Base-by-base conservation (phyloP, 2,329 filamentous ascomycete genomes). In the Cryphonectria japonica region DNA sequence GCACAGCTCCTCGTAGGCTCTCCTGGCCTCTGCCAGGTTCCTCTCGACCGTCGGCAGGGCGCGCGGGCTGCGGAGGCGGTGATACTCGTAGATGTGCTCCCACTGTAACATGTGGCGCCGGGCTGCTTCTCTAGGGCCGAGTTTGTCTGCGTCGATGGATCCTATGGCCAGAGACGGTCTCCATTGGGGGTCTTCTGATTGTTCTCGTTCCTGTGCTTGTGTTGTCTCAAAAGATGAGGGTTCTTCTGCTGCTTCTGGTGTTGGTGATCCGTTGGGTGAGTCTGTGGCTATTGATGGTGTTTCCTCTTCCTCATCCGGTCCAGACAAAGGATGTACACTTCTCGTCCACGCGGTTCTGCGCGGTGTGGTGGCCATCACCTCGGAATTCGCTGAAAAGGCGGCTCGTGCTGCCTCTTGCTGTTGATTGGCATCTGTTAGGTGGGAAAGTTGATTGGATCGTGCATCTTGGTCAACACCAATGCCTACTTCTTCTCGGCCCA, bases 81-180 rank as follows among this genome's bases (percentile, higher is more conserved):
- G 62, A 41, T 70, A 63, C 37, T 66, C 59, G 26, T 72, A 39
- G 67, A 73, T 73, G 5, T 69, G 71, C 26, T 70, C 77, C 69
- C 80, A 79, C 63, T 81, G 82, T 63, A 78, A 72, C 8, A 83
- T 78, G 59, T 80, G 78, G 14, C 80, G 78, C 52, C 81, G 75
- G 37, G 82, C 82, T 34, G 78, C 72, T 73, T 83, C 78, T 57
- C 82, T 77, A 11, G 74, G 74, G 50, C 78, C 82, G 62, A 82
- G 75, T 43, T 82, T 79, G 34, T 79, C 78, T 6, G 80, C 80
- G 5, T 83, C 71, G 32, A 76, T 73, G 26, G 76, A 77, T 3
- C 82, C 82, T 41, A 83, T 76, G 22, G 78, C 77, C 16, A 82
- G 73, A 14, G 79, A 75, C 0, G 78, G 77, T 41, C 59, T 63